These are phyloP conservation scores for Lachancea dasiensis DNA, from an alignment of 805 yeast species.

Conservation along the genomic window DNA sequence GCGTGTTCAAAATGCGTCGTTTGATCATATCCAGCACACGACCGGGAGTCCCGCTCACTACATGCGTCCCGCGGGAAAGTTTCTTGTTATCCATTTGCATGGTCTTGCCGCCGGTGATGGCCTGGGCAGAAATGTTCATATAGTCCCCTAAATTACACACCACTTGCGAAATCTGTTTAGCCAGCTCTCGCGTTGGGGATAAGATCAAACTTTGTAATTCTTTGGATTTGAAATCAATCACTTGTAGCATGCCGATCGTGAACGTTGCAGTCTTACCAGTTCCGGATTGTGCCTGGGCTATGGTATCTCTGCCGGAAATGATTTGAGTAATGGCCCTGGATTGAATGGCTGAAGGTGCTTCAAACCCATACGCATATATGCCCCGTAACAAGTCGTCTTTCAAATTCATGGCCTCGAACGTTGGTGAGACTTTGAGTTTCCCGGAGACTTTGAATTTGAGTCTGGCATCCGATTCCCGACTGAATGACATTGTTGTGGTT, in stretches of 20 bases:
- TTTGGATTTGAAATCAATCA: constrained; percentile 63
- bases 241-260: constrained; percentile 87
- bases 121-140: constrained; percentile 80
- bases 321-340: constrained; percentile 94
- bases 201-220: constrained; percentile 85
- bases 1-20: constrained; percentile 67
- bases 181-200: constrained; percentile 96
- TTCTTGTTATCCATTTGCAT: constrained; percentile 75
- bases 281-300: constrained; percentile 98
- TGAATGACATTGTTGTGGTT: constrained; percentile 45
- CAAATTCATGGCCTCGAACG: constrained; percentile 70
- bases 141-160: constrained; percentile 81
- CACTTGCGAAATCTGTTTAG: constrained; percentile 86
- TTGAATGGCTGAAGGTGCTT: constrained; percentile 94
- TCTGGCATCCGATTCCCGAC: constrained; percentile 52
- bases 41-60: constrained; percentile 97
- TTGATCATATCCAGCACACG: constrained; percentile 88
- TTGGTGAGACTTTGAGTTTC: constrained; percentile 43
- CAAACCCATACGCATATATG: constrained; percentile 85
- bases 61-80: constrained; percentile 63
- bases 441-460: constrained; percentile 59
- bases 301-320: constrained; percentile 86
- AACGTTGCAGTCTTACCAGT: constrained; percentile 99
- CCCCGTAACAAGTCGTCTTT: constrained; percentile 57
- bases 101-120: constrained; percentile 91